Percentiles rank a stretch among this genome's conserved stretches.
These are phyloP conservation scores for Pseudotsuga menziesii DNA, from an alignment of 75 land plant genomes.

Conservation along the genomic window DNA sequence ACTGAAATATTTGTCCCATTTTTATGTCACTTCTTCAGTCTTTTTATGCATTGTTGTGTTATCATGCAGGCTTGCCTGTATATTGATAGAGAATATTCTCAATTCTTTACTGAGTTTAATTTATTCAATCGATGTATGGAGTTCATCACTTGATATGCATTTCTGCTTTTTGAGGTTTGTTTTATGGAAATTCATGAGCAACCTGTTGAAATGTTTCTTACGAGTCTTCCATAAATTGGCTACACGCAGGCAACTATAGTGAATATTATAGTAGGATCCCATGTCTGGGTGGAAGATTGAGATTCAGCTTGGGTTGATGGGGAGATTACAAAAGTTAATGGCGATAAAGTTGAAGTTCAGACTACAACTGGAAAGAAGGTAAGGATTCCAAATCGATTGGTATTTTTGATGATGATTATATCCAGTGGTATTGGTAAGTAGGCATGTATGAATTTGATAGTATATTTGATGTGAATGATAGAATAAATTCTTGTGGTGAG, in stretches of 20 bases:
- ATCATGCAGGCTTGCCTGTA: too few relatives aligned
- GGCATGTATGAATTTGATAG: background rate
- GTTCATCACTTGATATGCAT: too few relatives aligned
- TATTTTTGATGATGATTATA: background rate
- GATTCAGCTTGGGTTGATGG: conserved; percentile 67
- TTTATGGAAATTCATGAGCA: too few relatives aligned
- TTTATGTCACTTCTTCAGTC: too few relatives aligned
- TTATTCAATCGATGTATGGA: too few relatives aligned
- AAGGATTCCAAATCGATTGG: conserved; percentile 2
- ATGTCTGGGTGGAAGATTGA: conserved; percentile 82
- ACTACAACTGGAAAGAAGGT: conserved; percentile 51
- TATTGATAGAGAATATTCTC: too few relatives aligned
- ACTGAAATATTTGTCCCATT: too few relatives aligned
- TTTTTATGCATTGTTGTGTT: too few relatives aligned
- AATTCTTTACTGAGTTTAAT: too few relatives aligned
- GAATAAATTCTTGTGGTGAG: background rate
- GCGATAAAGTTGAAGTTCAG: conserved; percentile 43
- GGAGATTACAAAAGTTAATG: conserved; percentile 44
- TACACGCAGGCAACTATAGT: conserved; percentile 31
- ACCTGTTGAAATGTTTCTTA: too few relatives aligned
- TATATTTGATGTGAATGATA: too few relatives aligned
- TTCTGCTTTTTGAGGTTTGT: too few relatives aligned
- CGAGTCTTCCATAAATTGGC: background rate
- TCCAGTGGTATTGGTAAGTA: background rate
- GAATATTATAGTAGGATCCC: conserved; percentile 65